Evolutionary conservation across 495 filamentous ascomycete species (phyloP).

Genomic region (Terfezia claveryi): DNA sequence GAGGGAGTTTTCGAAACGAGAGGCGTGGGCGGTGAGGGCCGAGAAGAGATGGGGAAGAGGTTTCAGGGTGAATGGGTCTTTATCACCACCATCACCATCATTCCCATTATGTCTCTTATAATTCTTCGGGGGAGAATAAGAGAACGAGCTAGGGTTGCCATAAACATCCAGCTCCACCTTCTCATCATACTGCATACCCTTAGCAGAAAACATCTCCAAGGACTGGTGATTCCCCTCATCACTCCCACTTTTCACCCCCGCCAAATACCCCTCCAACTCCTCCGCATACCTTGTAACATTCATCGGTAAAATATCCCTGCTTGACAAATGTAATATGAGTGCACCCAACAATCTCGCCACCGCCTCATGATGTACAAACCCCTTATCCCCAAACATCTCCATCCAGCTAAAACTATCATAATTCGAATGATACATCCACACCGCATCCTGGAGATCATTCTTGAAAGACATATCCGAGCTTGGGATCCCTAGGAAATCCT

Average conservation of each 20-base stretch:
- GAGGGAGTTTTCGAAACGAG: background rate
- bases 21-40: background rate
- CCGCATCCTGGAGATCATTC: constrained; percentile 23
- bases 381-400: constrained; percentile 41
- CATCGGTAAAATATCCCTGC: constrained; percentile 19
- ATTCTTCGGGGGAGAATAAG: background rate
- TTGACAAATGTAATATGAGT: constrained; percentile 21
- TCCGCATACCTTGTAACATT: constrained; percentile 16
- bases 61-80: background rate
- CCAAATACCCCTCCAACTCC: constrained; percentile 13
- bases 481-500: constrained; percentile 48
- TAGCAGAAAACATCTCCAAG: background rate
- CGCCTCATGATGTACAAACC: constrained; percentile 38
- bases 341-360: constrained; percentile 35
- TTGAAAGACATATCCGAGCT: constrained; percentile 35
- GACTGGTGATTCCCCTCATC: background rate
- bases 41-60: background rate
- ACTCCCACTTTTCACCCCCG: background rate
- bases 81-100: background rate
- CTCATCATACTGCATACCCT: background rate
- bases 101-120: background rate
- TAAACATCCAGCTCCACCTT: background rate
- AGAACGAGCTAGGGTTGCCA: background rate
- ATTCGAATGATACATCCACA: constrained; percentile 62
- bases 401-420: constrained; percentile 62